Evolutionary conservation across 1,284 basidiomycete genomes (phyloP), one percentile per base, ranked within the genome.

Genomic region (Cutaneotrichosporon daszewskae): DNA sequence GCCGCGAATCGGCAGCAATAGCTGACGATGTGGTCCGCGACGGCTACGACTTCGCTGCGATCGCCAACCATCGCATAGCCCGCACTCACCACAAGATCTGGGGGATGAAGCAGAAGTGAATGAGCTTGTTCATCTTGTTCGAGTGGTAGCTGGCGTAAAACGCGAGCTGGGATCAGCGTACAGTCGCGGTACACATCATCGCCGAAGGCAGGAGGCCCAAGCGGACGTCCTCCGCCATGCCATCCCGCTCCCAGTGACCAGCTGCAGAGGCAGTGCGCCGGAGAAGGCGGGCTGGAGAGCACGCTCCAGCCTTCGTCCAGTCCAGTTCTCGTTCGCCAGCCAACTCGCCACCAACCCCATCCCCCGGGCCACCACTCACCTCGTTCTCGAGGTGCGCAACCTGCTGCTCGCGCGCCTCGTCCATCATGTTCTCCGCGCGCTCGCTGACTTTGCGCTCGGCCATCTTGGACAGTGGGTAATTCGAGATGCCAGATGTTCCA

Each of bases 131-230:
- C 48, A 81, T 72, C 26, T 77, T 79, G 66, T 91, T 83, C 19
- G 80, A 76, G 69, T 92, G 88, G 71, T 91, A 92, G 39, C 87
- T 83, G 18, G 85, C 85, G 68, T 91, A 91, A 76, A 90, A 90
- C 23, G 82, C 76, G 59, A 91, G 76, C 86, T 91, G 54, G 16
- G 1, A 24, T 43, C 19, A 43, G 40, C 26, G 31, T 13, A 26
- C n/a, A 11, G 3, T 29, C 26, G 3, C 20, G 24, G 25, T n/a
- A n/a, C n/a, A n/a, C n/a, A n/a, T n/a, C n/a, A n/a, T n/a, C n/a
- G n/a, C n/a, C n/a, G n/a, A n/a, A n/a, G n/a, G n/a, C n/a, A n/a
- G n/a, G n/a, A n/a, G n/a, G n/a, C n/a, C n/a, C n/a, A n/a, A n/a
- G n/a, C n/a, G n/a, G n/a, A n/a, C n/a, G n/a, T n/a, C n/a, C n/a